Conservation (phyloP, 2,329 filamentous ascomycete species). For the Exophiala lecanii-corni region DNA sequence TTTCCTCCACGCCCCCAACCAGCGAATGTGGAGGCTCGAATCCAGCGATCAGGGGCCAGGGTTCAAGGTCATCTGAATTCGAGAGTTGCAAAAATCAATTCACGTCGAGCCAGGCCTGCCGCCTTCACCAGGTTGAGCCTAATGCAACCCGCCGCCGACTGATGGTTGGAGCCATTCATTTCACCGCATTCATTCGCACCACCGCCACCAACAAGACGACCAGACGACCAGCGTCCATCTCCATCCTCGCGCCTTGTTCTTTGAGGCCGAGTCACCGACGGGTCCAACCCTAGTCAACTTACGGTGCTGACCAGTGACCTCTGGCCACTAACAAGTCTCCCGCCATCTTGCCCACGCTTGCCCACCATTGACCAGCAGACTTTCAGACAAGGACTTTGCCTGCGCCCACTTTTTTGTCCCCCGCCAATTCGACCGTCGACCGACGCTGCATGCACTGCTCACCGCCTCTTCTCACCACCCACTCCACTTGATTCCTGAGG, state of each 20-base stretch:
- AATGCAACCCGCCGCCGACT: neutral
- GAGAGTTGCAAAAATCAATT: no score
- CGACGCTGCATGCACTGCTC: slow-evolving; percentile 20
- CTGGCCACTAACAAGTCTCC: slow-evolving; percentile 1
- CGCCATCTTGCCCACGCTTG: no score
- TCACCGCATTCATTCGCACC: neutral
- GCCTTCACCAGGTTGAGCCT: no score
- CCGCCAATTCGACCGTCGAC: slow-evolving; percentile 19
- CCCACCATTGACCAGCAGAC: neutral
- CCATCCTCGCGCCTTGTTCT: neutral
- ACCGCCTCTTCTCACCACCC: slow-evolving; percentile 21
- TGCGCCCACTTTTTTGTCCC: slow-evolving; percentile 9
- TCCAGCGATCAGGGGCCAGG: neutral
- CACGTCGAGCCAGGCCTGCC: neutral
- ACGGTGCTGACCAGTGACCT: slow-evolving; percentile 4
- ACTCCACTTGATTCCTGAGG: slow-evolving; percentile 16
- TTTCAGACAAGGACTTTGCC: no score
- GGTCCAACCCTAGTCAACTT: slow-evolving; percentile 2
- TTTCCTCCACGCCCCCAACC: neutral
- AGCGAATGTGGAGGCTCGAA: neutral
- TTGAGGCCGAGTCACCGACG: neutral
- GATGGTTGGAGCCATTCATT: neutral
- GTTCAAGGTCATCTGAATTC: neutral
- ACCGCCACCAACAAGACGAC: neutral
- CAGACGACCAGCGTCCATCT: neutral